phyloP scores from a whole-genome alignment of 306 rosid species.

The Sesbania bispinosa region DNA sequence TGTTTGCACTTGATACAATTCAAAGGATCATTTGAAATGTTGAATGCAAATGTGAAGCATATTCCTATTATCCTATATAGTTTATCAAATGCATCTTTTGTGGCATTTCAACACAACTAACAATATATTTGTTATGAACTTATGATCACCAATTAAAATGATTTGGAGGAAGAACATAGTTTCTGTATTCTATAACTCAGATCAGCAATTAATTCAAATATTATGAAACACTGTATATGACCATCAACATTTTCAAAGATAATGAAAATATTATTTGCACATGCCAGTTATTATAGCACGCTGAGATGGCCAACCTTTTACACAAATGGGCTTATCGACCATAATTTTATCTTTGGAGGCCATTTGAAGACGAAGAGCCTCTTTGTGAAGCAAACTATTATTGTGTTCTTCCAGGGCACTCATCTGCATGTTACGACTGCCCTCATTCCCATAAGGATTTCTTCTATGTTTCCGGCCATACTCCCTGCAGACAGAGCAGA shows the following conservation, averaged over 20 bases:
- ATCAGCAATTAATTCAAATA: background rate
- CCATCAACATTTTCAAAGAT: background rate
- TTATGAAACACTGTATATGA: background rate
- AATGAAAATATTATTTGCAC: conserved; percentile 1
- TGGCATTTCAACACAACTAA: conserved; percentile 5
- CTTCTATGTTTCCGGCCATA: conserved; percentile 95
- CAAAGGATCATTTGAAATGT: background rate
- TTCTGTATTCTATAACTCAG: background rate
- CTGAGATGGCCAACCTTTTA: conserved; percentile 65
- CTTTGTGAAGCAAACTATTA: conserved; percentile 97
- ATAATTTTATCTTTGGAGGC: conserved; percentile 91
- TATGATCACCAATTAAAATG: background rate
- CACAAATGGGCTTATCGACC: conserved; percentile 84
- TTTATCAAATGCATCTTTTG: conserved; percentile 5
- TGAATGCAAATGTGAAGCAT: background rate
- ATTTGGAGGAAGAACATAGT: background rate
- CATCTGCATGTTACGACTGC: conserved; percentile 99
- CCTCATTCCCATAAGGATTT: conserved; percentile 97
- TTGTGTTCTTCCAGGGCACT: conserved; percentile 98
- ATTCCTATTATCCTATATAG: conserved; percentile 1
- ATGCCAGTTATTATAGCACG: conserved; percentile 6
- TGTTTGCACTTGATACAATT: background rate
- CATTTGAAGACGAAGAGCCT: conserved; percentile 96
- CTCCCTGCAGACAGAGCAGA: conserved; percentile 97
- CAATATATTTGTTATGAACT: background rate